These are phyloP conservation scores for Suillus subaureus DNA, from an alignment of 768 basidiomycete genomes.

Conservation along the genomic window DNA sequence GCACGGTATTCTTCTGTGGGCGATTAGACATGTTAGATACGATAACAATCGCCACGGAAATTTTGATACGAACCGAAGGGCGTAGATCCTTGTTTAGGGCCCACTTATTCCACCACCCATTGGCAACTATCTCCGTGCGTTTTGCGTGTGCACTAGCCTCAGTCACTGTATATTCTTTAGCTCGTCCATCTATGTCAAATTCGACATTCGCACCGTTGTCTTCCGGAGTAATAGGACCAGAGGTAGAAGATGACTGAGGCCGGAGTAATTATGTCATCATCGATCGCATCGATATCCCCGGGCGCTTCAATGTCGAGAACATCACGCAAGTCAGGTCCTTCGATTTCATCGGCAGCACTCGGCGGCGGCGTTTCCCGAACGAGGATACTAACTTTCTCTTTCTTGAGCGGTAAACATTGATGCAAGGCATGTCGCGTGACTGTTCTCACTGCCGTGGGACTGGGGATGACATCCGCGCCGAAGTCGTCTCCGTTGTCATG, in stretches of 20 bases:
- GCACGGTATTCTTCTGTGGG: conserved; percentile 33
- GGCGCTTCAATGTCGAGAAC: conserved; percentile 44
- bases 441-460: conserved; percentile 30
- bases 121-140: conserved; percentile 42
- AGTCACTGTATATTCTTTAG: conserved; percentile 28
- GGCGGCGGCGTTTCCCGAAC: conserved; percentile 33
- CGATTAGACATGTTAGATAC: conserved; percentile 11
- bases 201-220: conserved; percentile 17
- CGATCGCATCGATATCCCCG: conserved; percentile 47
- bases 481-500: conserved; percentile 41
- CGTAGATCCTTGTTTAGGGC: conserved; percentile 33
- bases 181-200: conserved; percentile 18
- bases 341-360: conserved; percentile 16
- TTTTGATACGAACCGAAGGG: conserved; percentile 20
- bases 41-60: conserved; percentile 15
- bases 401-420: conserved; percentile 6
- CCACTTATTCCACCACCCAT: conserved; percentile 58
- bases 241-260: conserved; percentile 38
- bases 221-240: conserved; percentile 37
- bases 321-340: conserved; percentile 48
- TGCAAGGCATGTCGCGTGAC: conserved; percentile 16
- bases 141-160: conserved; percentile 28
- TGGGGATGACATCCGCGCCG: conserved; percentile 48
- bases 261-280: conserved; percentile 23
- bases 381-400: conserved; percentile 22